Evolutionary conservation across 2,329 filamentous ascomycete genomes (phyloP).

Genomic region (Stemphylium beticola): DNA sequence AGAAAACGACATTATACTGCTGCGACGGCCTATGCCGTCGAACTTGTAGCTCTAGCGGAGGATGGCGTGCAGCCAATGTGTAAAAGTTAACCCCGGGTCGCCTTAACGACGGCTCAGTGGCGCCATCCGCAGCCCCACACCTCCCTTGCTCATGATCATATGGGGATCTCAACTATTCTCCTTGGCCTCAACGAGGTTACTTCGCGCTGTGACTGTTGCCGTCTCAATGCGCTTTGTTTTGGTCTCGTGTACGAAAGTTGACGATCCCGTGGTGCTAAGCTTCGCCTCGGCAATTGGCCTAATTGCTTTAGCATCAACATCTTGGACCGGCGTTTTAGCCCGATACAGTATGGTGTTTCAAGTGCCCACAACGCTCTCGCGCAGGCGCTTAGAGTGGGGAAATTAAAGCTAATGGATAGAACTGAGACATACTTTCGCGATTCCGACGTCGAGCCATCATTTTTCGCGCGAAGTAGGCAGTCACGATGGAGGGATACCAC

Average conservation of each 20-base stretch:
- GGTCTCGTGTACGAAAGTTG: slow-evolving; percentile 6
- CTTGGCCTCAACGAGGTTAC: not conserved
- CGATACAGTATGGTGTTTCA: not conserved
- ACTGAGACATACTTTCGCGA: not conserved
- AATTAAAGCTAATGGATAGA: not conserved
- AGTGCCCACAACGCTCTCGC: not conserved
- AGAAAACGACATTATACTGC: not conserved
- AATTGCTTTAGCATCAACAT: not conserved
- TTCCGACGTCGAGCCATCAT: not conserved
- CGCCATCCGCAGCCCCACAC: not conserved
- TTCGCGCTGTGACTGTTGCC: not conserved
- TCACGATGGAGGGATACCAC: not conserved
- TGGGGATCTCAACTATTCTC: not conserved
- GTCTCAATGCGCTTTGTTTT: not conserved
- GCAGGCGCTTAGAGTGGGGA: not conserved
- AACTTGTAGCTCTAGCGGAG: not conserved
- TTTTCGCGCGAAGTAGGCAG: not conserved
- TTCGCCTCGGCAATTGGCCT: not conserved
- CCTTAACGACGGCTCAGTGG: not conserved
- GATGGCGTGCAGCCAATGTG: not conserved
- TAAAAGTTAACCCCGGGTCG: not conserved
- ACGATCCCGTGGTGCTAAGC: slow-evolving; percentile 6
- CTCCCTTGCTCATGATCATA: not conserved
- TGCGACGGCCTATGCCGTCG: not conserved
- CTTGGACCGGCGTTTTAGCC: not conserved